These are phyloP conservation scores for Fusarium transvaalense DNA, from an alignment of 2,329 filamentous ascomycete species.

Conservation along the genomic window DNA sequence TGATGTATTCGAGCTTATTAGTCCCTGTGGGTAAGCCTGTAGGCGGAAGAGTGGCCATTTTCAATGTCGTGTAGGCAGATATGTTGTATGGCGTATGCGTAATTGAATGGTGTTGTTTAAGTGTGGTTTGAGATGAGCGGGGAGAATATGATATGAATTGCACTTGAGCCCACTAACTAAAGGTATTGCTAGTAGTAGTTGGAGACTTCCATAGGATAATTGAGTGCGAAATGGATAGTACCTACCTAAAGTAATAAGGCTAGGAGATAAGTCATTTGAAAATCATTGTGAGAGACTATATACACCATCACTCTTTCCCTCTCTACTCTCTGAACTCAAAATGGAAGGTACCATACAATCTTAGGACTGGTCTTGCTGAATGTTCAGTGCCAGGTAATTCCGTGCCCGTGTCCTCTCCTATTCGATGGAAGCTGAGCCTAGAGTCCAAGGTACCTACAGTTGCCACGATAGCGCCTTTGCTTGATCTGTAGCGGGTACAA, in stretches of 20 bases:
- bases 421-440: background rate
- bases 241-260: too few relatives aligned
- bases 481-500: constrained; percentile 17
- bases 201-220: constrained; percentile 1
- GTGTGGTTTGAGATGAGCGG: constrained; percentile 21
- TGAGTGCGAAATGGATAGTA: background rate
- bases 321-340: background rate
- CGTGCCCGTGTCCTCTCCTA: background rate
- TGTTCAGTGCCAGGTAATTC: background rate
- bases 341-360: background rate
- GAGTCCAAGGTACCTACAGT: constrained; percentile 9
- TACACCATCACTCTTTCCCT: background rate
- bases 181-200: constrained; percentile 12
- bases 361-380: background rate
- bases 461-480: background rate
- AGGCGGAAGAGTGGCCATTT: constrained; percentile 36
- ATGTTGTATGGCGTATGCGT: background rate
- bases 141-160: constrained; percentile 26
- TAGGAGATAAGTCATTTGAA: background rate
- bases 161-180: constrained; percentile 35
- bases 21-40: constrained; percentile 56
- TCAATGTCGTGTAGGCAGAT: constrained; percentile 10
- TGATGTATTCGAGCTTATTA: constrained; percentile 75
- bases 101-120: constrained; percentile 10
- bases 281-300: background rate